These are phyloP conservation scores for Wickerhamomyces sp. DNA, from an alignment of 1,139 yeast species.

Conservation along the genomic window DNA sequence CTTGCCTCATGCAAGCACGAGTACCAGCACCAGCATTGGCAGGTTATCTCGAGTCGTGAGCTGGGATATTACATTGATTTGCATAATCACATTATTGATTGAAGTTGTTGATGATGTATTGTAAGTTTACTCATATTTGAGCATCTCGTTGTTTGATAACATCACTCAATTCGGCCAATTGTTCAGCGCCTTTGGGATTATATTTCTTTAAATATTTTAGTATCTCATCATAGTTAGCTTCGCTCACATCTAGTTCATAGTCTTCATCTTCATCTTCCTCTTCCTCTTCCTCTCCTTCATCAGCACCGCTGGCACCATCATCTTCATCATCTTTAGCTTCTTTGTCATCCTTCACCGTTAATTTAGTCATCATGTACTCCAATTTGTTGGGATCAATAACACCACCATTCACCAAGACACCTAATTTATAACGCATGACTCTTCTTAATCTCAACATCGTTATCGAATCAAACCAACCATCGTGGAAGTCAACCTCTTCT, in stretches of 20 bases:
- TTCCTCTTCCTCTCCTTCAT: constrained; percentile 5
- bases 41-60: no score
- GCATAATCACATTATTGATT: no score
- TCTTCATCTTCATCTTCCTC: constrained; percentile 26
- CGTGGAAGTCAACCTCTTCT: constrained; percentile 39
- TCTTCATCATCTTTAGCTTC: constrained; percentile 22
- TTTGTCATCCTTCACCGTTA: constrained; percentile 18
- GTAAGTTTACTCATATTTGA: constrained; percentile 1
- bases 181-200: constrained; percentile 33
- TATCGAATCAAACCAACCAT: constrained; percentile 75
- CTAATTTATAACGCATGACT: constrained; percentile 67
- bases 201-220: constrained; percentile 32
- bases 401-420: constrained; percentile 42
- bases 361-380: constrained; percentile 24
- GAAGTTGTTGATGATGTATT: no score
- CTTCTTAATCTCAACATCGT: constrained; percentile 62
- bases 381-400: constrained; percentile 29
- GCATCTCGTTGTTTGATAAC: constrained; percentile 40
- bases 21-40: no score
- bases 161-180: constrained; percentile 39
- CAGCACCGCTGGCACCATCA: constrained; percentile 7
- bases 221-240: constrained; percentile 33
- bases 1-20: no score
- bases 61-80: no score
- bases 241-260: constrained; percentile 25